Base-by-base conservation (phyloP, 2,329 filamentous ascomycete genomes). In the Pseudocercospora crystallina region DNA sequence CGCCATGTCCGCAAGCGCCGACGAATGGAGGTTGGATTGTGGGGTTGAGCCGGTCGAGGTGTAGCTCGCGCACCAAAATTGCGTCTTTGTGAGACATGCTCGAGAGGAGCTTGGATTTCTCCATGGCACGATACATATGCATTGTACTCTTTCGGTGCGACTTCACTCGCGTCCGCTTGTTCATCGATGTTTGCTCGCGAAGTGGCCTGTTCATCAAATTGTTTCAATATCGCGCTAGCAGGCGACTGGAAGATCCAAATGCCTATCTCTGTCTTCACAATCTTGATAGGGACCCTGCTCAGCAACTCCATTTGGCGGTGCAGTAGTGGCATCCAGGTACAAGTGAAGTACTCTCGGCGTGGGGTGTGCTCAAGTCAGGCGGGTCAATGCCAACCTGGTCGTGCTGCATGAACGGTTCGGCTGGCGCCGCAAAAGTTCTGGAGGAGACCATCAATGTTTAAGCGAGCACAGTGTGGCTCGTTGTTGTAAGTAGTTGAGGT, bases 11-110 rank as follows among this genome's bases (percentile, higher is more conserved):
- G 49, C 43, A 52, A 43, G 44, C 37, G 47, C 47, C 47, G 35
- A 42, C 33, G 46, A 36, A 37, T 30, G 29, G 43, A 33, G 32
- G 36, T 43, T 30, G 30, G 37, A 43, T 33, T 43, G 47, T 35
- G 38, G 44, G 40, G 47, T 49, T 48, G 42, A 38, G 47, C 55
- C 35, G 47, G 50, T 29, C 34, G 40, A 45, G 42, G 33, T 15
- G 43, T 35, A 51, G 34, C 29, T 35, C 32, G 7, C 13, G 47
- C 45, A 49, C 46, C 34, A 53, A 39, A 30, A 49, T 56, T 54
- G 56, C 50, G 53, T 48, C 38, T 45, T 47, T 50, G 45, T 53
- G 50, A 51, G 49, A 55, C 49, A 41, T 13, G 38, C 11, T 26
- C 20, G 7, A 26, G 42, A 13, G 17, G 33, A 37, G 49, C 56